Base-by-base conservation (phyloP, 306 rosid genomes). In the Quercus glauca region DNA sequence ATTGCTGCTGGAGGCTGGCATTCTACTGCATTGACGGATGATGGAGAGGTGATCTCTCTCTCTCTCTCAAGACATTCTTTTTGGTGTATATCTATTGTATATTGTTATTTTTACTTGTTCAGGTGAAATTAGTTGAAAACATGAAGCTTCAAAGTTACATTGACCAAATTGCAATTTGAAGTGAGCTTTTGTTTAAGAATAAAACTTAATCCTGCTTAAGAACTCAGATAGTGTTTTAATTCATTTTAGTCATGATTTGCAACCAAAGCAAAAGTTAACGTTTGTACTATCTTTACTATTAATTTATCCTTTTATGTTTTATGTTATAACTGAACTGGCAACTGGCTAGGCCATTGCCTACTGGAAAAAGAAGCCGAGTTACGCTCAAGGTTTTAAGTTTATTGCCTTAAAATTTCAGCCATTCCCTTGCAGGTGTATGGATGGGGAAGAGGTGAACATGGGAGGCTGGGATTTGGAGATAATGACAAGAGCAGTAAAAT, bases 1-100 rank as follows among this genome's bases (percentile, higher is more conserved):
- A 93, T 96, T 85, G 97, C 99, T 71, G 98, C 99, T 81, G 99
- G 99, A 82, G 99, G 99, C 75, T 96, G 99, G 99, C 99, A 93
- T 85, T 96, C 98, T 81, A 96, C 96, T 74, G 96, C 94, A 69
- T 84, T 96, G 81, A 93, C 97, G 75, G 89, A 84, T 21, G 90
- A 89, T 26, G 98, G 98, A 88, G 99, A 96, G 99, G 99, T 96
- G 70, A 82, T 15, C 69, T 43, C 76, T 80, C 59, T 58, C 68
- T 78, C 41, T 64, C 35, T 74, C 69, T 56, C 43, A 49, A 49
- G 53, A 49, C 15, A 49, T 19, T 15, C 20, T 28, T 13, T 63
- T 1, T 64, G n/a, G 70, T 64, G 43, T 17, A 15, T 6, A 31
- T 28, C 52, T 19, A 33, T 35, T 35, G 52, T 25, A 9, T 64